A percentile compares a stretch with the other conserved stretches of the same genome.
Evolutionary conservation across 129 eudicot species (phyloP).

Genomic region (Erigeron canadensis): DNA sequence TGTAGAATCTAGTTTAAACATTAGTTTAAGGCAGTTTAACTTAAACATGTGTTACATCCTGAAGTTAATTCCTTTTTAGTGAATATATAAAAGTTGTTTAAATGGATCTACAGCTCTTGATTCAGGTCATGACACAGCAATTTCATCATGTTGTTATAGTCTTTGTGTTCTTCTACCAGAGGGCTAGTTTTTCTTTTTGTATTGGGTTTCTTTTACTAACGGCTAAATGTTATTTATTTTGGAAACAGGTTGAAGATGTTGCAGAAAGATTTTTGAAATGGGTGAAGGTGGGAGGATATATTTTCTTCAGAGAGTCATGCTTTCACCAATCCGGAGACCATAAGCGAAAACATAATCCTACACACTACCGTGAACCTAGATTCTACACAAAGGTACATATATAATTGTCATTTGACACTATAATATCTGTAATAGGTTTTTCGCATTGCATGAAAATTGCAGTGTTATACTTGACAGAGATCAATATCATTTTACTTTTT

Average conservation of each 20-base stretch:
- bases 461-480: background rate
- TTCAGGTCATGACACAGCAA: background rate
- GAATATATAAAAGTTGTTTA: background rate
- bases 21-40: no score
- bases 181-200: background rate
- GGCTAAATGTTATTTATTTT: conserved; percentile 16
- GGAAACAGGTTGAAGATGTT: conserved; percentile 64
- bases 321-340: conserved; percentile 98
- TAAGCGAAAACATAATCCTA: conserved; percentile 81
- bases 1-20: background rate
- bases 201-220: background rate
- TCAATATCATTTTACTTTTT: background rate
- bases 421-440: background rate
- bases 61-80: background rate
- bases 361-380: conserved; percentile 96
- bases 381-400: conserved; percentile 83
- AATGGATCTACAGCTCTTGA: background rate
- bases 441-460: background rate
- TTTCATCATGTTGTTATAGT: background rate
- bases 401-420: conserved; percentile 2
- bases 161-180: background rate
- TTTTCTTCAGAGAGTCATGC: conserved; percentile 96
- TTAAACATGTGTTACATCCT: background rate
- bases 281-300: conserved; percentile 94
- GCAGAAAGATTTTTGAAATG: conserved; percentile 74